Conservation (phyloP, 2,329 filamentous ascomycete species). For the Tolypocladium pustulatum region DNA sequence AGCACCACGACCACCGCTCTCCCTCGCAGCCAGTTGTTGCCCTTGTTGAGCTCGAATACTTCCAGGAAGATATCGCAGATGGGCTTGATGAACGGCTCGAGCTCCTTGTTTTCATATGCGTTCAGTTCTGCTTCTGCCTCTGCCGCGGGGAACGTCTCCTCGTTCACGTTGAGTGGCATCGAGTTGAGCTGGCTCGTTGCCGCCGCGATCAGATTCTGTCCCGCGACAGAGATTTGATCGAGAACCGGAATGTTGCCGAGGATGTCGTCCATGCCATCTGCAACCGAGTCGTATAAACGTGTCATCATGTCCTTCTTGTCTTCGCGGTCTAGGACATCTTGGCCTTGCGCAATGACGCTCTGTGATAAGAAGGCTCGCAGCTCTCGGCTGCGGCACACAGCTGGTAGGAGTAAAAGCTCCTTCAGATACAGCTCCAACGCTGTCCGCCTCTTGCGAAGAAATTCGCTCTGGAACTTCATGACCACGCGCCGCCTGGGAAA, state of each 20-base stretch:
- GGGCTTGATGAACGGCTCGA: slow-evolving; percentile 94
- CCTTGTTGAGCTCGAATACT: slow-evolving; percentile 85
- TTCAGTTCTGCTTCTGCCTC: slow-evolving; percentile 92
- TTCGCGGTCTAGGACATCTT: slow-evolving; percentile 45
- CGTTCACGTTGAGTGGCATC: slow-evolving; percentile 39
- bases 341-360: slow-evolving; percentile 60
- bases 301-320: slow-evolving; percentile 82
- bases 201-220: slow-evolving; percentile 79
- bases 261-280: slow-evolving; percentile 97
- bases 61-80: slow-evolving; percentile 97
- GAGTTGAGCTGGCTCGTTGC: slow-evolving; percentile 54
- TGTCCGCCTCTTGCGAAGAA: slow-evolving; percentile 75
- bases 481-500: slow-evolving; percentile 88
- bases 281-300: slow-evolving; percentile 89
- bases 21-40: slow-evolving; percentile 94
- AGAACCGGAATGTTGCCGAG: slow-evolving; percentile 91
- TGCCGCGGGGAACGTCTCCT: slow-evolving; percentile 42
- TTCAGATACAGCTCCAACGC: slow-evolving; percentile 79
- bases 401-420: slow-evolving; percentile 73
- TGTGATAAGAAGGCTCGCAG: slow-evolving; percentile 88
- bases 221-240: slow-evolving; percentile 85
- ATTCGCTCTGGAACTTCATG: slow-evolving; percentile 94
- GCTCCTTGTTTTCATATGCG: slow-evolving; percentile 80
- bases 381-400: slow-evolving; percentile 89
- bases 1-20: slow-evolving; percentile 92